A percentile compares a stretch with the other conserved stretches of the same genome.
Evolutionary conservation across 371 early-diverging fungal genomes (phyloP).

Genomic region (Actinomucor elegans): DNA sequence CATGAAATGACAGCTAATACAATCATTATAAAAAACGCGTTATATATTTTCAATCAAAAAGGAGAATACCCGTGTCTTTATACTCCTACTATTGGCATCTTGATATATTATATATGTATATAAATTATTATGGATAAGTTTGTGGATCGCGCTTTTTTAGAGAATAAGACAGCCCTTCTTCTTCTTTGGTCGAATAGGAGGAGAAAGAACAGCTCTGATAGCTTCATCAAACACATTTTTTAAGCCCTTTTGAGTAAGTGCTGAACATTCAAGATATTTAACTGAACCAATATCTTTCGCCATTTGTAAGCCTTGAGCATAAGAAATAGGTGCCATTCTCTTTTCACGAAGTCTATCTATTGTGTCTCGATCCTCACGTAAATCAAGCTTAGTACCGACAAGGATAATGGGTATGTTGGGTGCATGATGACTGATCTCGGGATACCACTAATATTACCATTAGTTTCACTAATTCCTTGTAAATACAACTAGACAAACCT

Average conservation of each 20-base stretch:
- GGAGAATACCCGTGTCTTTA: too few relatives aligned
- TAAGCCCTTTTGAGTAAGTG: constrained; percentile 94
- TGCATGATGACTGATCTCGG: constrained; percentile 92
- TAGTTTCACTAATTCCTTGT: too few relatives aligned
- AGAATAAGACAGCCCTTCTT: constrained; percentile 74
- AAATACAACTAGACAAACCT: too few relatives aligned
- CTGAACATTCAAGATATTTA: constrained; percentile 96
- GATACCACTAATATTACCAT: constrained; percentile 78
- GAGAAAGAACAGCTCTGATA: constrained; percentile 88
- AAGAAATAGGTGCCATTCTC: constrained; percentile 86
- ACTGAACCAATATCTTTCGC: constrained; percentile 87
- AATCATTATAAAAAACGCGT: too few relatives aligned
- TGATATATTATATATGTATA: too few relatives aligned
- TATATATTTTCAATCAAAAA: too few relatives aligned
- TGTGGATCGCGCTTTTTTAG: too few relatives aligned
- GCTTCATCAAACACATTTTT: constrained; percentile 98
- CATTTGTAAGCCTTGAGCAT: constrained; percentile 84
- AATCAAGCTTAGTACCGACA: constrained; percentile 97
- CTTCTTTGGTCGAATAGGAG: constrained; percentile 59
- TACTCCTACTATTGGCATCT: too few relatives aligned
- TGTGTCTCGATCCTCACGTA: constrained; percentile 88
- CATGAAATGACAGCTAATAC: too few relatives aligned
- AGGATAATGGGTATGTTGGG: constrained; percentile 93
- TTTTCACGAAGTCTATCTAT: constrained; percentile 83
- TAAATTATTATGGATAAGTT: too few relatives aligned